Evolutionary conservation across 2,329 filamentous ascomycete genomes (phyloP), one percentile per base, ranked within the genome.

Genomic region (Claviceps sp.): DNA sequence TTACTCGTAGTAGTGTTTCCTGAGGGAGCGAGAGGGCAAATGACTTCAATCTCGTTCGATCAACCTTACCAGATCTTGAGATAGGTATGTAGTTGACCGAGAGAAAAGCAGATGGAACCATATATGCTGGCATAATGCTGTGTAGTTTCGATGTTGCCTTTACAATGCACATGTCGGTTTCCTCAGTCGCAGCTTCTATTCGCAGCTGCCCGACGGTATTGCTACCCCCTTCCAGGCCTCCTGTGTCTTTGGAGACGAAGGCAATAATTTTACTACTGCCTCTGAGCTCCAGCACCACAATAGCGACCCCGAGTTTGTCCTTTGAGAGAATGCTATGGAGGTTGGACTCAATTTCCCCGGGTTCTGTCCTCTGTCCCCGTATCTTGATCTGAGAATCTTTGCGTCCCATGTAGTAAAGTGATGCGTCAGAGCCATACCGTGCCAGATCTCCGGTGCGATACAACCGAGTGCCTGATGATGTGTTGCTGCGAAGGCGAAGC

Each of bases 341-440:
- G 18, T 51, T 30, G 16, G 24, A 37, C 34, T 59, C 57, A 2
- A 58, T 50, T 26, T 55, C 55, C 2, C 37, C 56, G 13, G 74
- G 65, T 62, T 74, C 80, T 50, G 77, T 66, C 49, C 76, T 62
- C 54, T 72, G 78, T 22, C 80, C 80, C 24, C 71, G 68, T 8
- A 80, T 60, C 60, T 81, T 81, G 47, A 80, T 69, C 48, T 65
- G 60, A 8, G 52, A 52, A 48, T 65, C 62, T 20, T 57, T 58
- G 1, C 62, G 57, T 44, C 63, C 57, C n/a, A 61, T 46, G 51
- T 55, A 61, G 1, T 52, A 45, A 9, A 63, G 42, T 16, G 43
- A 52, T 5, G 57, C 59, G 38, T 60, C 58, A 7, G 34, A 57
- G 43, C 67, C 60, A 37, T 72, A 72, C 47, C 61, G 51, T 1